These are phyloP conservation scores for Geotrichum siamense DNA, from an alignment of 1,139 yeast genomes.

Conservation along the genomic window DNA sequence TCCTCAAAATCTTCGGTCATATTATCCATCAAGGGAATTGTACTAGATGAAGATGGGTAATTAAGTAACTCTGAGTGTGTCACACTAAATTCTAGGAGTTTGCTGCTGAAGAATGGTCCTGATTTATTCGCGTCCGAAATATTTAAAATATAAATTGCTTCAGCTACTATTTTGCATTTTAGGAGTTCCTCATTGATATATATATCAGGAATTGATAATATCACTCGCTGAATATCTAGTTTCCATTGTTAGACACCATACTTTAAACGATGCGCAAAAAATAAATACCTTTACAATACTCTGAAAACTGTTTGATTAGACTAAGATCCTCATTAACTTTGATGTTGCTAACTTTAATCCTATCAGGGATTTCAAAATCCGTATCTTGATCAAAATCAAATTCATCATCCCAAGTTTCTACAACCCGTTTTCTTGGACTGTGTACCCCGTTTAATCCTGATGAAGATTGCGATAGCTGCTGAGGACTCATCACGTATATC, in stretches of 20 bases:
- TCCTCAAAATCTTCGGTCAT: not conserved
- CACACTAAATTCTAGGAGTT: constrained; percentile 4
- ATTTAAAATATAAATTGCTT: constrained; percentile 12
- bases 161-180: constrained; percentile 11
- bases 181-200: constrained; percentile 12
- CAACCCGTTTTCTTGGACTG: not conserved
- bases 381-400: constrained; percentile 12
- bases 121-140: constrained; percentile 16
- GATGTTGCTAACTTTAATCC: constrained; percentile 8
- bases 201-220: constrained; percentile 13
- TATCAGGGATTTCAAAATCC: constrained; percentile 12
- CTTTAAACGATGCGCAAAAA: not conserved
- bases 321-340: constrained; percentile 15
- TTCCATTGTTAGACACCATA: not conserved
- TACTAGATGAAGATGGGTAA: not conserved
- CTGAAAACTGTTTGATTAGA: constrained; percentile 15
- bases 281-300: constrained; percentile 14
- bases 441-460: not conserved
- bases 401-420: constrained; percentile 17
- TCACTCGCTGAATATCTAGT: constrained; percentile 15
- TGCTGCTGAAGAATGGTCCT: constrained; percentile 14
- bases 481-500: not conserved
- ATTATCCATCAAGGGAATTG: not conserved
- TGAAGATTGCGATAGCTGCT: not conserved
- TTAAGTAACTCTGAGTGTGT: constrained; percentile 1